phyloP scores from a whole-genome alignment of 2,329 filamentous ascomycete species.

The Penicillium sp. region DNA sequence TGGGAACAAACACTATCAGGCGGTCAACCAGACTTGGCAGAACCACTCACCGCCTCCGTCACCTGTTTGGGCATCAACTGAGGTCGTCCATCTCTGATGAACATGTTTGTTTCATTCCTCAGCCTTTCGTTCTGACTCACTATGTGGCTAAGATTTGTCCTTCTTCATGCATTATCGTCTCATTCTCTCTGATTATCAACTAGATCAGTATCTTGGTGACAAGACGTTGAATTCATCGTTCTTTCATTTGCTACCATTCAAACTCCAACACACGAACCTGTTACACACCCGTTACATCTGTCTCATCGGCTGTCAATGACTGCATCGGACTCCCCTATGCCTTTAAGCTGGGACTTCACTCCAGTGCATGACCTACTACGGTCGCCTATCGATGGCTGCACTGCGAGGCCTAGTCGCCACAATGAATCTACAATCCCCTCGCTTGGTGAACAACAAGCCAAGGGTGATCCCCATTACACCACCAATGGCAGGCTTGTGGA shows the following conservation, averaged over 20 bases:
- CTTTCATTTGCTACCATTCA: background rate
- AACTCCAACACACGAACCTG: background rate
- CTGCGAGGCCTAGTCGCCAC: conserved; percentile 11
- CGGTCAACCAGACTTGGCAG: background rate
- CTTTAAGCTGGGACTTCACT: conserved; percentile 46
- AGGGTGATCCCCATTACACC: background rate
- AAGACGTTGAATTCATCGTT: background rate
- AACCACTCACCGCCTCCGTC: conserved; percentile 7
- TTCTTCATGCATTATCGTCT: background rate
- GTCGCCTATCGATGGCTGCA: conserved; percentile 28
- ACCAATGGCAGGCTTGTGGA: background rate
- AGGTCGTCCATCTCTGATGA: background rate
- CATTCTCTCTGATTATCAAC: background rate
- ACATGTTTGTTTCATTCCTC: background rate
- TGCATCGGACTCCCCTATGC: conserved; percentile 19
- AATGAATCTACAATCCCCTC: conserved; percentile 9
- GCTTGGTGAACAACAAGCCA: conserved; percentile 7
- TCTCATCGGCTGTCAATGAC: conserved; percentile 29
- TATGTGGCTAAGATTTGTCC: conserved; percentile 6
- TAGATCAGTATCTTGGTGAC: background rate
- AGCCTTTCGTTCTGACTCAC: conserved; percentile 9
- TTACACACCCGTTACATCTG: background rate
- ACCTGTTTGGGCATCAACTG: conserved; percentile 1
- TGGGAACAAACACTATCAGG: background rate
- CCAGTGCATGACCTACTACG: conserved; percentile 46